A percentile compares a stretch with the other conserved stretches of the same genome.
Evolutionary conservation across 768 basidiomycete genomes (phyloP).

Genomic region (Leccinum barrowsii): DNA sequence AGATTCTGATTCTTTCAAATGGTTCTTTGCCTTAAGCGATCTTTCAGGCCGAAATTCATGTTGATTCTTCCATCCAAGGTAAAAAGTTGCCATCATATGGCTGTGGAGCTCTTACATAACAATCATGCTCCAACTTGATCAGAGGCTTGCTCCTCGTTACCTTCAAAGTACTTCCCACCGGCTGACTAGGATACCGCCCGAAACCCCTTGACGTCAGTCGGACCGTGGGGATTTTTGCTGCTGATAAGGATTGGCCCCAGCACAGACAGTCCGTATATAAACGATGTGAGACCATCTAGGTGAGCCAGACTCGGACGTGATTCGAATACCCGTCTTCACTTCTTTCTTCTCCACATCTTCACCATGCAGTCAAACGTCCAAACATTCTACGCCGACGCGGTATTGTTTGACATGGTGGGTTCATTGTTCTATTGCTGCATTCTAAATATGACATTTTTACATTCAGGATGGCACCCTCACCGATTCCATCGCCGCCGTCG

Average conservation of each 20-base stretch:
- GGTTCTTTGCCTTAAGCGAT: neutral
- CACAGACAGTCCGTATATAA: conserved; percentile 21
- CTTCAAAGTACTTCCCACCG: neutral
- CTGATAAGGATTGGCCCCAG: conserved; percentile 2
- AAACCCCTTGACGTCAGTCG: conserved; percentile 32
- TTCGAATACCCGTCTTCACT: conserved; percentile 4
- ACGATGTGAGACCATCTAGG: neutral
- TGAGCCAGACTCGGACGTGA: conserved; percentile 8
- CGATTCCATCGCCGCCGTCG: conserved; percentile 70
- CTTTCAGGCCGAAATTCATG: neutral
- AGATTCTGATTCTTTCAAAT: neutral
- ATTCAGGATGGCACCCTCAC: conserved; percentile 66
- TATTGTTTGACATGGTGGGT: conserved; percentile 66
- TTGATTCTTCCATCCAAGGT: conserved; percentile 1
- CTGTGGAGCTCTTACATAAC: conserved; percentile 12
- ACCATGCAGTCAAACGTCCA: conserved; percentile 26
- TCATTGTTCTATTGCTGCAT: neutral
- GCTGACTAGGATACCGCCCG: conserved; percentile 1
- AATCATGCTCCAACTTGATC: neutral
- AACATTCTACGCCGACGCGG: conserved; percentile 52
- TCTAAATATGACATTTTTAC: conserved; percentile 23
- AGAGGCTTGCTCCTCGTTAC: conserved; percentile 4
- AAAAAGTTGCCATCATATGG: neutral
- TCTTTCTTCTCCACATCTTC: neutral
- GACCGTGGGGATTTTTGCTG: neutral